These are phyloP conservation scores for Alternaria gaisen DNA, from an alignment of 2,329 filamentous ascomycete species.

Conservation along the genomic window DNA sequence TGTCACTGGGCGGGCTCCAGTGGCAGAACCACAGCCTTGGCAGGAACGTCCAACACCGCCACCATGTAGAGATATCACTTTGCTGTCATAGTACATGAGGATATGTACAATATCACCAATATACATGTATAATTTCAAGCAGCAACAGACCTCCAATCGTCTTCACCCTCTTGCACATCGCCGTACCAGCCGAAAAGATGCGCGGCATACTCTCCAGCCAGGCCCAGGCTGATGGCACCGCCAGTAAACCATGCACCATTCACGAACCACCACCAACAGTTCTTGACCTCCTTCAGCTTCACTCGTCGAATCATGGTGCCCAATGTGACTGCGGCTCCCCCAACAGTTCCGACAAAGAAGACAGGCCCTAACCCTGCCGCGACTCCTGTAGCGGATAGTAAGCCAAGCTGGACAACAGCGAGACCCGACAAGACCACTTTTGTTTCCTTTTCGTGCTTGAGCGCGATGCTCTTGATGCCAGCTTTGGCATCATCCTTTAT, in stretches of 20 bases:
- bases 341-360: slow-evolving; percentile 67
- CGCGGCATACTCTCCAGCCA: slow-evolving; percentile 63
- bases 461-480: slow-evolving; percentile 87
- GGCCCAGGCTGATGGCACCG: slow-evolving; percentile 64
- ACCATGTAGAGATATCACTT: too few relatives aligned
- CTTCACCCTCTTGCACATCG: slow-evolving; percentile 13
- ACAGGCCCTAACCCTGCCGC: slow-evolving; percentile 67
- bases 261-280: slow-evolving; percentile 73
- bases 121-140: background rate
- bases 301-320: slow-evolving; percentile 68
- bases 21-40: slow-evolving; percentile 28
- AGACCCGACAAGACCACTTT: slow-evolving; percentile 78
- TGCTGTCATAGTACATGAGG: background rate
- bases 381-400: slow-evolving; percentile 74
- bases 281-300: slow-evolving; percentile 63
- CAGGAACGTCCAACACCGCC: slow-evolving; percentile 14
- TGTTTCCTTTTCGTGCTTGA: slow-evolving; percentile 79
- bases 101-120: background rate
- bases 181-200: slow-evolving; percentile 39
- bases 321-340: slow-evolving; percentile 63
- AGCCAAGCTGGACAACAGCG: slow-evolving; percentile 71
- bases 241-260: slow-evolving; percentile 70
- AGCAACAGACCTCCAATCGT: background rate
- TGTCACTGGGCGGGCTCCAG: slow-evolving; percentile 21
- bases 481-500: slow-evolving; percentile 85